Conservation (phyloP, 2,329 filamentous ascomycete genomes). For the Cyclaneusma minus region DNA sequence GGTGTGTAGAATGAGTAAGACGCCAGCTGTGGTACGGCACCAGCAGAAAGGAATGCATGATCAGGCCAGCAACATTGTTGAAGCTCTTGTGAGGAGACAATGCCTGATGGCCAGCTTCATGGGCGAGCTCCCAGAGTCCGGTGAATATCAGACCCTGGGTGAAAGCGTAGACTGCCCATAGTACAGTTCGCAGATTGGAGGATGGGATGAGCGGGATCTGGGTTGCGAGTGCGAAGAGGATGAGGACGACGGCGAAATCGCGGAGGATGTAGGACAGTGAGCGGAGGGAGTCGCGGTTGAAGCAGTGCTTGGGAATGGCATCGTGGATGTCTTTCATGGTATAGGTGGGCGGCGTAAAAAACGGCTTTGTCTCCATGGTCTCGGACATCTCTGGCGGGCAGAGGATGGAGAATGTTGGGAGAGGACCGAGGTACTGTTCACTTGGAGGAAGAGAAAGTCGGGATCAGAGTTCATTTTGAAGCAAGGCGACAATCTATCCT, state of each 20-base stretch:
- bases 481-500: too few species aligned
- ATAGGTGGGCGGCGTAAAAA: conserved; percentile 17
- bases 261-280: conserved; percentile 43
- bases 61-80: conserved; percentile 50
- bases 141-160: conserved; percentile 52
- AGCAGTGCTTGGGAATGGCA: conserved; percentile 47
- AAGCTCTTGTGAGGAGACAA: conserved; percentile 41
- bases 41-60: conserved; percentile 47
- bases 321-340: conserved; percentile 21
- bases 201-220: conserved; percentile 37
- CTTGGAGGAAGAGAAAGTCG: too few species aligned
- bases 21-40: conserved; percentile 64
- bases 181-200: conserved; percentile 26
- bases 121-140: conserved; percentile 56
- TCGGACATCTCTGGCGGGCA: too few species aligned
- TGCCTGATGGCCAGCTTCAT: conserved; percentile 57
- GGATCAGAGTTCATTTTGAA: too few species aligned
- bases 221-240: conserved; percentile 30
- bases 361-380: too few species aligned
- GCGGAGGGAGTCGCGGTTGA: conserved; percentile 36
- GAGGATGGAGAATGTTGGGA: too few species aligned
- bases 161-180: conserved; percentile 47
- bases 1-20: conserved; percentile 53
- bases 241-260: conserved; percentile 34
- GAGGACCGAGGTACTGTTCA: too few species aligned